phyloP scores from a whole-genome alignment of 495 filamentous ascomycete genomes.

The Xylaria cubensis region DNA sequence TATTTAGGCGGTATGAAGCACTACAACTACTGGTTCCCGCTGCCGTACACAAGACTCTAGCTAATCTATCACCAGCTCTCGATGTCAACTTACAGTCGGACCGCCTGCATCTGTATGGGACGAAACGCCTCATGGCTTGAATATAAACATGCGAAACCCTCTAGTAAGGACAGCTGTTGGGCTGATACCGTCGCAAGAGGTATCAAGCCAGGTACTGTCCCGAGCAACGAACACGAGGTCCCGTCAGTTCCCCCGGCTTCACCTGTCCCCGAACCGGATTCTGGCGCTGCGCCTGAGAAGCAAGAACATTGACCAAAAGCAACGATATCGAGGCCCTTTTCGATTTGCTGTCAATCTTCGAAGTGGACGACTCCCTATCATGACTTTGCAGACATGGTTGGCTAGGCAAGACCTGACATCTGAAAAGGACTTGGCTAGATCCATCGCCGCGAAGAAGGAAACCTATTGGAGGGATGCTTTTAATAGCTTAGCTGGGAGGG shows the following conservation, averaged over 20 bases:
- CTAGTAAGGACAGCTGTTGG: constrained; percentile 4
- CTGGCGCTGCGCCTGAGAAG: constrained; percentile 32
- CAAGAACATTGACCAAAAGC: constrained; percentile 29
- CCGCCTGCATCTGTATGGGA: background rate
- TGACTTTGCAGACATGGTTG: constrained; percentile 43
- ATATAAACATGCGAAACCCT: constrained; percentile 18
- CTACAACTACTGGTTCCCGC: background rate
- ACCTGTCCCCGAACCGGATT: constrained; percentile 32
- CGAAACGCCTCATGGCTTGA: background rate
- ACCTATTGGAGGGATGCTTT: constrained; percentile 42
- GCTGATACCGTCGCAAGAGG: constrained; percentile 17
- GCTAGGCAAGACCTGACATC: constrained; percentile 34
- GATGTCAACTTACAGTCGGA: background rate
- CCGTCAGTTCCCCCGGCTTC: constrained; percentile 28
- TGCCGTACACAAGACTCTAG: background rate
- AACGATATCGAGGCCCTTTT: constrained; percentile 27
- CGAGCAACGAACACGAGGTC: constrained; percentile 30
- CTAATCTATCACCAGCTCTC: background rate
- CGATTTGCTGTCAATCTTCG: constrained; percentile 24
- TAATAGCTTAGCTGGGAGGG: constrained; percentile 32
- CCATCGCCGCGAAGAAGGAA: constrained; percentile 33
- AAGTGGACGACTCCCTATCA: constrained; percentile 40
- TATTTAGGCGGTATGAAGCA: constrained; percentile 5
- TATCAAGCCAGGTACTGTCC: constrained; percentile 31
- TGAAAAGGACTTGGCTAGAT: constrained; percentile 23